Conservation (phyloP, 768 basidiomycete genomes). For the Guyanaporus albipodus region DNA sequence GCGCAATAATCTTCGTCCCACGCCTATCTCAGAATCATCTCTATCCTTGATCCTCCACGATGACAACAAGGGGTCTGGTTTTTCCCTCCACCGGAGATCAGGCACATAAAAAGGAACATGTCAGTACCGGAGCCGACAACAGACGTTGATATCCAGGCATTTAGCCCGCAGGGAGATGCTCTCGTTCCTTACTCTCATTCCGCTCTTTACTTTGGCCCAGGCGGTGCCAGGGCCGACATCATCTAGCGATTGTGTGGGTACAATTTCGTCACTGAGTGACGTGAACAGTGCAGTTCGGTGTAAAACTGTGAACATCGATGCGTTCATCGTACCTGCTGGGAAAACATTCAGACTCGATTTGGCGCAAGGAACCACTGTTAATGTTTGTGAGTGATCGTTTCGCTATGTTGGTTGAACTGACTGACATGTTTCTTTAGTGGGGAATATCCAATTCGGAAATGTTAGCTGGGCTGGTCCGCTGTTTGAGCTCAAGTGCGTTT, state of each 20-base stretch:
- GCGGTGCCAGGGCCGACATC: slow-evolving; percentile 15
- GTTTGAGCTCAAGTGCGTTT: slow-evolving; percentile 46
- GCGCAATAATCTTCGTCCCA: no score
- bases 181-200: slow-evolving; percentile 5
- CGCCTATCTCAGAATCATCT: no score
- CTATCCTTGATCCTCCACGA: background rate
- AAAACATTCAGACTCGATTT: slow-evolving; percentile 46
- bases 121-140: background rate
- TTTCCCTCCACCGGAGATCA: no score
- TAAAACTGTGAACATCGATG: slow-evolving; percentile 52
- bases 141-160: background rate
- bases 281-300: slow-evolving; percentile 51
- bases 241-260: slow-evolving; percentile 40
- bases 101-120: no score
- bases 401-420: background rate
- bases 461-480: slow-evolving; percentile 51
- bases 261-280: slow-evolving; percentile 50
- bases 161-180: slow-evolving; percentile 8
- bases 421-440: slow-evolving; percentile 39
- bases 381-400: slow-evolving; percentile 42
- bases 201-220: slow-evolving; percentile 15
- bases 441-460: slow-evolving; percentile 55
- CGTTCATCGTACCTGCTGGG: slow-evolving; percentile 55
- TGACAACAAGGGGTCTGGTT: no score
- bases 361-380: slow-evolving; percentile 50